phyloP scores from a whole-genome alignment of 495 filamentous ascomycete species.

The Penicillium lagena region DNA sequence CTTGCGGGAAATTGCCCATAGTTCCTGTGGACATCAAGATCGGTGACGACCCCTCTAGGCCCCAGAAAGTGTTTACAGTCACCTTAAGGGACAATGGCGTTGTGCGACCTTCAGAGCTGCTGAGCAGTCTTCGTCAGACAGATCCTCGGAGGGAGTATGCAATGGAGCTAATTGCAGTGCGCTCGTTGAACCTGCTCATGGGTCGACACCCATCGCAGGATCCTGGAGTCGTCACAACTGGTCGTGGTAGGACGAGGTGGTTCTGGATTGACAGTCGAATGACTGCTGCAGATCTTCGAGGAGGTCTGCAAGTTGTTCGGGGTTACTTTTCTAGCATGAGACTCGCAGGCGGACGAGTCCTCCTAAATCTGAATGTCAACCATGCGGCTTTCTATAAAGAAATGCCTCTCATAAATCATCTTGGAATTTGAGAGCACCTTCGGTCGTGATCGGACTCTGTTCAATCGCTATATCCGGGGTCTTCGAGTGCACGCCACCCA shows the following conservation, averaged over 20 bases:
- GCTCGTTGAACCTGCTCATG: slow-evolving; percentile 12
- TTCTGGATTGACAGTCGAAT: slow-evolving; percentile 12
- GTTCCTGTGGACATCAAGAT: too few species aligned
- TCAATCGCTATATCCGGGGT: slow-evolving; percentile 6
- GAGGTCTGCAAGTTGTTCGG: slow-evolving; percentile 34
- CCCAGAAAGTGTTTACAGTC: too few species aligned
- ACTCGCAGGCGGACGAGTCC: slow-evolving; percentile 24
- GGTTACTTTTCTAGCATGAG: slow-evolving; percentile 45
- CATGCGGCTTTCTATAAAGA: slow-evolving; percentile 36
- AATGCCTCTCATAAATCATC: slow-evolving; percentile 19
- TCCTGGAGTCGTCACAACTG: slow-evolving; percentile 5
- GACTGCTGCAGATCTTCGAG: slow-evolving; percentile 15
- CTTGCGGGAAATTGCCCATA: too few species aligned
- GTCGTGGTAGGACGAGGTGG: slow-evolving; percentile 12
- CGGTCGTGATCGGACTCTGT: neutral
- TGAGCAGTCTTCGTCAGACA: too few species aligned
- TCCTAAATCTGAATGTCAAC: slow-evolving; percentile 45
- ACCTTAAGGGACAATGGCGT: too few species aligned
- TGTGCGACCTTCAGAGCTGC: too few species aligned
- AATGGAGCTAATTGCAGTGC: too few species aligned
- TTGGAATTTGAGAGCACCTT: neutral
- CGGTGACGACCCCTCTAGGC: too few species aligned
- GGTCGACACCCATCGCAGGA: slow-evolving; percentile 12
- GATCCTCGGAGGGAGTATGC: too few species aligned
- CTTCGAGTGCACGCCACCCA: slow-evolving; percentile 8